Evolutionary conservation across 805 yeast genomes (phyloP).

Genomic region (Candida piceae): DNA sequence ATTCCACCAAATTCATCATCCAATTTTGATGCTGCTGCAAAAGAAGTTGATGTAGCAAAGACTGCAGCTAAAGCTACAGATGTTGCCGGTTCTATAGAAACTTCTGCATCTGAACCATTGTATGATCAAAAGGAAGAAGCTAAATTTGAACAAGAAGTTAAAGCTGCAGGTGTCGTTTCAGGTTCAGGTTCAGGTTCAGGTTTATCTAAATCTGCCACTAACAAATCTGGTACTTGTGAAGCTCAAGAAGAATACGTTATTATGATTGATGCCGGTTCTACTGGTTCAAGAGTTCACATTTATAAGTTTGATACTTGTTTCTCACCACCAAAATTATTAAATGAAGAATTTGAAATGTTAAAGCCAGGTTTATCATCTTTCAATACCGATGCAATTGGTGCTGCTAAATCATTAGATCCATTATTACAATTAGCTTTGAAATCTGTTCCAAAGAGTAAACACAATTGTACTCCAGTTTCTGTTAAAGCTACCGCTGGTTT

Average conservation of each 20-base stretch:
- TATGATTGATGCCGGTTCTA: constrained; percentile 97
- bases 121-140: constrained; percentile 12
- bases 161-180: too few relatives aligned
- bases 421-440: constrained; percentile 71
- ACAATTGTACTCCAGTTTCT: constrained; percentile 85
- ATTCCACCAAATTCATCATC: constrained; percentile 3
- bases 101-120: constrained; percentile 2
- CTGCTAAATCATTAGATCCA: constrained; percentile 87
- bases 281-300: constrained; percentile 94
- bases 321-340: constrained; percentile 74
- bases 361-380: constrained; percentile 89
- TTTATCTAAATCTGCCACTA: too few relatives aligned
- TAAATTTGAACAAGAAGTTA: constrained; percentile 9
- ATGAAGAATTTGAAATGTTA: constrained; percentile 81
- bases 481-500: constrained; percentile 98
- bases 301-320: constrained; percentile 86
- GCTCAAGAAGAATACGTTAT: constrained; percentile 64
- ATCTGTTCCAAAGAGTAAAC: constrained; percentile 67
- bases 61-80: constrained; percentile 5
- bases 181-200: too few relatives aligned
- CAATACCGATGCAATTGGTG: constrained; percentile 73
- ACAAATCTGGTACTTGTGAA: constrained; percentile 29
- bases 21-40: neutral
- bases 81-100: constrained; percentile 1
- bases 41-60: neutral